phyloP scores from a whole-genome alignment of 148 eudicot genomes.

The Camellia granthamiana region DNA sequence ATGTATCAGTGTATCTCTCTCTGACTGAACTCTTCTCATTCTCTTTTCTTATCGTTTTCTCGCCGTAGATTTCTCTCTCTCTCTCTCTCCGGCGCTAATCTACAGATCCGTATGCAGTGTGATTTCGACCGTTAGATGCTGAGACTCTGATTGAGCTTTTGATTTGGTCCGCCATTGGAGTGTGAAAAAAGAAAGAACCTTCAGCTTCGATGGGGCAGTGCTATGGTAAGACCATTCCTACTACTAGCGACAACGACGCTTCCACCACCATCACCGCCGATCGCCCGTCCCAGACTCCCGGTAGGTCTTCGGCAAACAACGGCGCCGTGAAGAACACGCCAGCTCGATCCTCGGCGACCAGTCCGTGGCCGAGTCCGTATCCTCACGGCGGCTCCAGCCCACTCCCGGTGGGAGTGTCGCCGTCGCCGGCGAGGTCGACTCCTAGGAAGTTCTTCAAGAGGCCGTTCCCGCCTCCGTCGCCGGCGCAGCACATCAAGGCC shows the following conservation, averaged over 20 bases:
- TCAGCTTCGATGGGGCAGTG: constrained; percentile 66
- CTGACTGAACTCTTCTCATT: constrained; percentile 27
- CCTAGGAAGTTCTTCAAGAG: constrained; percentile 55
- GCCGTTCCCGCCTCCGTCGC: constrained; percentile 73
- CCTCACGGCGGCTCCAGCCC: constrained; percentile 48
- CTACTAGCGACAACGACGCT: constrained; percentile 35
- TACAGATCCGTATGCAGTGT: constrained; percentile 29
- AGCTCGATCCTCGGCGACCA: constrained; percentile 36
- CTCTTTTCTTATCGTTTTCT: constrained; percentile 32
- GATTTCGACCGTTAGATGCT: constrained; percentile 29
- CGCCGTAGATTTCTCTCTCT: constrained; percentile 19
- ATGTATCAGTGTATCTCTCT: not conserved
- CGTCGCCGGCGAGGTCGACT: constrained; percentile 70
- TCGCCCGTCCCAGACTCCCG: constrained; percentile 45
- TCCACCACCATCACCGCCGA: constrained; percentile 12
- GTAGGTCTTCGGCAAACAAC: constrained; percentile 39
- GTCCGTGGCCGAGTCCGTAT: constrained; percentile 70
- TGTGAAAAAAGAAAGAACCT: not conserved
- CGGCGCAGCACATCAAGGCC: constrained; percentile 72
- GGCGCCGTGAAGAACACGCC: constrained; percentile 41
- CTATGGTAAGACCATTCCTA: constrained; percentile 54
- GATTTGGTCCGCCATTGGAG: constrained; percentile 16
- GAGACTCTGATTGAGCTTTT: constrained; percentile 9
- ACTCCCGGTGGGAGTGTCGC: constrained; percentile 56
- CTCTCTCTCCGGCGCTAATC: constrained; percentile 9